Conservation (phyloP, 1,139 yeast genomes). For the Yamadazyma kanchanaburiensis region DNA sequence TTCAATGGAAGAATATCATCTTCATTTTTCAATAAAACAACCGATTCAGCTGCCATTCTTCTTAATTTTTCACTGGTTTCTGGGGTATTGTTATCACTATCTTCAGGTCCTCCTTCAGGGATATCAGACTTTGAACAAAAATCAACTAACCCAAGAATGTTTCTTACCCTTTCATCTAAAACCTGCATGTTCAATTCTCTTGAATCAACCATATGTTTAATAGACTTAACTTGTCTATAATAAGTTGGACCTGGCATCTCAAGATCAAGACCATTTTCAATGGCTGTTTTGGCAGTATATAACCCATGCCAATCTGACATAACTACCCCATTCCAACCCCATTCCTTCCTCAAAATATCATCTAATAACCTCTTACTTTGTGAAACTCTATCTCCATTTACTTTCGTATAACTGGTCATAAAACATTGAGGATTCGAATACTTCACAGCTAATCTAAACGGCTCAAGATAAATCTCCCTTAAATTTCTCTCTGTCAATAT, state of each 20-base stretch:
- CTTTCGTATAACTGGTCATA: slow-evolving; percentile 60
- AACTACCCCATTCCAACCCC: slow-evolving; percentile 47
- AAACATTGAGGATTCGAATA: slow-evolving; percentile 34
- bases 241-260: slow-evolving; percentile 65
- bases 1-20: slow-evolving; percentile 37
- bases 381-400: slow-evolving; percentile 56
- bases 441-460: slow-evolving; percentile 57
- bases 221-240: slow-evolving; percentile 36
- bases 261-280: slow-evolving; percentile 53
- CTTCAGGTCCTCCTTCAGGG: slow-evolving; percentile 31
- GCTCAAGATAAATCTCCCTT: slow-evolving; percentile 59
- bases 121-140: slow-evolving; percentile 32
- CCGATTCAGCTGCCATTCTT: slow-evolving; percentile 46
- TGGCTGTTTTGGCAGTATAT: slow-evolving; percentile 43
- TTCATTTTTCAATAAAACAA: slow-evolving; percentile 54
- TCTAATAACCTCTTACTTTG: slow-evolving; percentile 39
- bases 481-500: slow-evolving; percentile 54
- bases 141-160: slow-evolving; percentile 46
- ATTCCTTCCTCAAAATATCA: slow-evolving; percentile 33
- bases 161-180: slow-evolving; percentile 44
- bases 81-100: slow-evolving; percentile 30
- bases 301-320: slow-evolving; percentile 68
- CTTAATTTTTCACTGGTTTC: slow-evolving; percentile 44
- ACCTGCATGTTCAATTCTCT: slow-evolving; percentile 28
- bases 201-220: slow-evolving; percentile 28